These are phyloP conservation scores for Rhodamnia argentea DNA, from an alignment of 345 rosid species.

Conservation along the genomic window DNA sequence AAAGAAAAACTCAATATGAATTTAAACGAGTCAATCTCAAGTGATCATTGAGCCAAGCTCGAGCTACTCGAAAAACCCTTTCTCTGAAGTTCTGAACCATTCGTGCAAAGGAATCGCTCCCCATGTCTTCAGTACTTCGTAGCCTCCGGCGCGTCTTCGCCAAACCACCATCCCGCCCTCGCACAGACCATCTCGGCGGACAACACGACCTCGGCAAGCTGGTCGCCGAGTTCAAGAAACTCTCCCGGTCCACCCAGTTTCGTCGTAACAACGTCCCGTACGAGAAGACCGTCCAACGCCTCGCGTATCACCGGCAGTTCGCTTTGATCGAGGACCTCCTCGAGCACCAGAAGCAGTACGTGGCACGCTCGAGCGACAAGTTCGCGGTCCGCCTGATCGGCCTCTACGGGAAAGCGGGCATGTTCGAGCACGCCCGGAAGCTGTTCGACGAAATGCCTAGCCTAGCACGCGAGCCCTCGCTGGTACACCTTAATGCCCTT, in stretches of 20 bases:
- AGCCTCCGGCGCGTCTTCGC: constrained; percentile 1
- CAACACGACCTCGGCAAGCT: background rate
- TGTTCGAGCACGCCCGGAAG: constrained; percentile 19
- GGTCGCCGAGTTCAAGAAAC: background rate
- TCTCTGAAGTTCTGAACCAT: background rate
- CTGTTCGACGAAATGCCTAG: constrained; percentile 36
- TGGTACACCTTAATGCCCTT: constrained; percentile 14
- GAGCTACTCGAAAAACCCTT: background rate
- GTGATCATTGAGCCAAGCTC: no score
- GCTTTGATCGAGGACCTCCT: constrained; percentile 15
- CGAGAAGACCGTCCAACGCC: constrained; percentile 10
- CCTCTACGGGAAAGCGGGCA: constrained; percentile 16
- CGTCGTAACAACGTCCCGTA: background rate
- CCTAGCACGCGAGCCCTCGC: constrained; percentile 8
- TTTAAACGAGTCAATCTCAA: background rate
- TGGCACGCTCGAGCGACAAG: constrained; percentile 5
- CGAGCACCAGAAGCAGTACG: constrained; percentile 18
- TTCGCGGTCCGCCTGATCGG: constrained; percentile 11
- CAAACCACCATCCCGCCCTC: background rate
- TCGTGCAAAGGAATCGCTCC: background rate
- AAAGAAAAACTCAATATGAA: background rate
- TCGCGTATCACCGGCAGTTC: constrained; percentile 1
- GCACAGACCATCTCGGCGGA: background rate
- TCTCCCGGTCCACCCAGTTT: background rate
- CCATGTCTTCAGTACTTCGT: constrained; percentile 1